phyloP scores from a whole-genome alignment of 2,329 filamentous ascomycete genomes.

The Aureobasidium vineae region DNA sequence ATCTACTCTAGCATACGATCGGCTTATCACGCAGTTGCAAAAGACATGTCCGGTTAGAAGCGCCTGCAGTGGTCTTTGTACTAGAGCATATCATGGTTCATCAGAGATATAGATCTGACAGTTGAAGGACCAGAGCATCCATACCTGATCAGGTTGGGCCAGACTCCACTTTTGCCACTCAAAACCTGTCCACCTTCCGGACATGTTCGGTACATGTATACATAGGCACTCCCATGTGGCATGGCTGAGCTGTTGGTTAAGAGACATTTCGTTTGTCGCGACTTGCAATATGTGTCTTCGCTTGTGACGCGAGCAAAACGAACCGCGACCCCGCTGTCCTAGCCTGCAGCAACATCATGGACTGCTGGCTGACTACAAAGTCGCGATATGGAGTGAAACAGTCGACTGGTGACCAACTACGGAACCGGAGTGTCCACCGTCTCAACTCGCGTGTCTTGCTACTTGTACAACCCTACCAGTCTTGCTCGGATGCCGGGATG shows the following conservation, averaged over 20 bases:
- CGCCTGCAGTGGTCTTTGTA: neutral
- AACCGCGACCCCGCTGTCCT: neutral
- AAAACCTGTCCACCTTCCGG: neutral
- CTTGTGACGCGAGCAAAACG: neutral
- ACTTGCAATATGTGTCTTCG: neutral
- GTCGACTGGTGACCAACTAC: neutral
- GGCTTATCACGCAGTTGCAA: neutral
- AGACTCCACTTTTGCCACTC: constrained; percentile 10
- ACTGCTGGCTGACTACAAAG: neutral
- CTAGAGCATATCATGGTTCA: neutral
- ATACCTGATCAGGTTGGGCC: neutral
- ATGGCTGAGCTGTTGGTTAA: neutral
- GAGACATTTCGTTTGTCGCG: neutral
- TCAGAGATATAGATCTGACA: constrained; percentile 6
- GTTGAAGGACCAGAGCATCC: neutral
- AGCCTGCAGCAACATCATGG: neutral
- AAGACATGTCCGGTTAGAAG: neutral
- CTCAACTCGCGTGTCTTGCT: neutral
- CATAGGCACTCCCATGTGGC: neutral
- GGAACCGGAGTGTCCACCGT: neutral
- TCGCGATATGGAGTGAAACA: neutral
- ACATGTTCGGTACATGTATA: neutral
- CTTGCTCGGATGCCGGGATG: neutral
- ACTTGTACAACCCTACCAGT: neutral
- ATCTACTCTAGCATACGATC: neutral